These are phyloP conservation scores for Penicillium sumatraense DNA, from an alignment of 2,329 filamentous ascomycete genomes.

Conservation along the genomic window DNA sequence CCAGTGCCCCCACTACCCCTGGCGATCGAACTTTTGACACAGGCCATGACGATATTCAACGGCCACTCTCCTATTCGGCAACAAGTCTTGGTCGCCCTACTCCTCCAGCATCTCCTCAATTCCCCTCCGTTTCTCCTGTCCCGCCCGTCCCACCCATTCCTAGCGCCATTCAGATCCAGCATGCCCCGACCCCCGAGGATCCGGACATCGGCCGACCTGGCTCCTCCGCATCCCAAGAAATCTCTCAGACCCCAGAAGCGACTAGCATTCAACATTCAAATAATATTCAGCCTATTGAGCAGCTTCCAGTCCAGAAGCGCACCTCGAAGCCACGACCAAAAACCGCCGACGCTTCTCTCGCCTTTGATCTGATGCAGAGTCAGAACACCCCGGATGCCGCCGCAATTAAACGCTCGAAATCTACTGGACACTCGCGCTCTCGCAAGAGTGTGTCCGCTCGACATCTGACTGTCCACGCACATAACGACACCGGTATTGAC, in stretches of 20 bases:
- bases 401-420: conserved; percentile 45
- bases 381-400: conserved; percentile 21
- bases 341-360: conserved; percentile 48
- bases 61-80: conserved; percentile 41
- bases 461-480: conserved; percentile 27
- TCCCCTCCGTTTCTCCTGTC: conserved; percentile 18
- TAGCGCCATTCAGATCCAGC: conserved; percentile 19
- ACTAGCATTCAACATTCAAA: conserved; percentile 69
- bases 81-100: conserved; percentile 34
- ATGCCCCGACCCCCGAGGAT: conserved; percentile 17
- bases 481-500: conserved; percentile 10
- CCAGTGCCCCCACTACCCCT: conserved; percentile 62
- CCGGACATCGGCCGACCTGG: conserved; percentile 74
- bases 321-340: conserved; percentile 43
- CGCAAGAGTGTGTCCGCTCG: conserved; percentile 37
- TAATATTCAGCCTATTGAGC: conserved; percentile 39
- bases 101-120: conserved; percentile 39
- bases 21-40: conserved; percentile 43
- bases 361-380: conserved; percentile 30
- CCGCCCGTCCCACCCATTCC: conserved; percentile 21
- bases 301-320: conserved; percentile 41
- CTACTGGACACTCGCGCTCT: conserved; percentile 40
- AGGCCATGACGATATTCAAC: conserved; percentile 32
- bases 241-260: conserved; percentile 74
- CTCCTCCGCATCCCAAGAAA: conserved; percentile 83